Conservation (phyloP, 1,284 basidiomycete genomes). For the Microbotryum silenes-acaulis region DNA sequence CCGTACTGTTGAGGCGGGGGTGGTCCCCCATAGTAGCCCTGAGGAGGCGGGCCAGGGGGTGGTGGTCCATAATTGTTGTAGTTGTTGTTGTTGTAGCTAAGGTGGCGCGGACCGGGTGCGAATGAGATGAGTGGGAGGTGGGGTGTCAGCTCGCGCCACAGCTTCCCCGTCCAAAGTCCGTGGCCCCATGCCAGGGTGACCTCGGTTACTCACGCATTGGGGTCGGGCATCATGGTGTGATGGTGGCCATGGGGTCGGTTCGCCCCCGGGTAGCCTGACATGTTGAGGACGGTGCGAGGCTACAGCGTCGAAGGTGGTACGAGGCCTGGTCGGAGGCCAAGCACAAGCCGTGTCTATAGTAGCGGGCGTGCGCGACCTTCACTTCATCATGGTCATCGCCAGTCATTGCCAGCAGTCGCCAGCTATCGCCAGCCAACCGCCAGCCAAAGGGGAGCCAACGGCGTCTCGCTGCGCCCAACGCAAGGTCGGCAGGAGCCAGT, state of each 20-base stretch:
- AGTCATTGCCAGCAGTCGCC: no score
- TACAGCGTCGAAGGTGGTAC: no score
- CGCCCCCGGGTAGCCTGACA: conserved; percentile 21
- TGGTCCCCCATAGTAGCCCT: conserved; percentile 1
- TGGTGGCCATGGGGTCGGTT: conserved; percentile 8
- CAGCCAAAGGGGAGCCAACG: no score
- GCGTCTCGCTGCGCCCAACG: no score
- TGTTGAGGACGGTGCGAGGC: background rate
- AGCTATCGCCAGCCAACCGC: no score
- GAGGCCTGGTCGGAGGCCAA: no score
- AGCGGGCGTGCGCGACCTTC: no score
- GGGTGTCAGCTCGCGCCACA: background rate
- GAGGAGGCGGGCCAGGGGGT: conserved; percentile 4
- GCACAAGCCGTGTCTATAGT: no score
- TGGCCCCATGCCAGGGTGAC: background rate
- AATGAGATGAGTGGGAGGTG: background rate
- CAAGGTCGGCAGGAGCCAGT: no score
- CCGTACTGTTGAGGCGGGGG: conserved; percentile 9
- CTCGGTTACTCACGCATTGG: background rate
- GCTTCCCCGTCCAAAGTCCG: background rate
- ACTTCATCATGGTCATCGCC: no score
- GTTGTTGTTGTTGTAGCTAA: conserved; percentile 1
- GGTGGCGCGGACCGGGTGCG: no score
- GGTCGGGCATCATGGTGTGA: conserved; percentile 9
- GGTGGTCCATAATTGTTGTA: conserved; percentile 1